Evolutionary conservation across 768 basidiomycete genomes (phyloP), one percentile per base, ranked within the genome.

Genomic region (Dacryopinax spathularia): DNA sequence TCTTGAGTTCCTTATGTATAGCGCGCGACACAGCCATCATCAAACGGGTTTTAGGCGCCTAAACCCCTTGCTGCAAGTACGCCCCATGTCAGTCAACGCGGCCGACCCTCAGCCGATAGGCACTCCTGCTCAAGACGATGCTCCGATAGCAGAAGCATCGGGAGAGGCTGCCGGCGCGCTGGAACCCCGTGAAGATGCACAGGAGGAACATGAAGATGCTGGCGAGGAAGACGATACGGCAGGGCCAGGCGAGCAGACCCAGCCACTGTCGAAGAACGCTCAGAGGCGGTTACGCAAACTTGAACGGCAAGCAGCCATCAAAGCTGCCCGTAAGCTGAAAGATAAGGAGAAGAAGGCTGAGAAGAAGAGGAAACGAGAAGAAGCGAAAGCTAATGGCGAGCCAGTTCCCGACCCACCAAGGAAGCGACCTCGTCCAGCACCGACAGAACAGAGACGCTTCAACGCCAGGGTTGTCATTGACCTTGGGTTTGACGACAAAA

Each of bases 391-490:
- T 81, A 77, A 77, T 77, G 73, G 71, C 69, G 44, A 65, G 71
- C 64, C 63, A 59, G 65, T 35, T 15, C 61, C 64, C 33, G 35
- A 63, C 10, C 35, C 59, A 37, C 60, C 61, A 27, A 64, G 63
- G 2, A 69, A 66, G 13, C 34, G 70, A 29, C 62, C 65, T 2
- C 61, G 64, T 10, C 69, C 73, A 27, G 66, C 70, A 63, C 67
- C 70, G 43, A 69, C 70, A 65, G 69, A 73, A 65, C 62, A 66
- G 25, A 63, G 66, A 29, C 64, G 67, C 27, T 85, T 83, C 67
- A 79, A 82, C 5, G 89, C 87, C 22, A 80, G 79, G 64, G 80
- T 92, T 2, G 82, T 91, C 34, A 73, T 98, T 20, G 96, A 99
- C 76, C 79, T 97, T 18, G 77, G 72, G 0, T 80, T 78, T 64